Evolutionary conservation across 2,329 filamentous ascomycete genomes (phyloP).

Genomic region (Parasarocladium wereldwijsianum): DNA sequence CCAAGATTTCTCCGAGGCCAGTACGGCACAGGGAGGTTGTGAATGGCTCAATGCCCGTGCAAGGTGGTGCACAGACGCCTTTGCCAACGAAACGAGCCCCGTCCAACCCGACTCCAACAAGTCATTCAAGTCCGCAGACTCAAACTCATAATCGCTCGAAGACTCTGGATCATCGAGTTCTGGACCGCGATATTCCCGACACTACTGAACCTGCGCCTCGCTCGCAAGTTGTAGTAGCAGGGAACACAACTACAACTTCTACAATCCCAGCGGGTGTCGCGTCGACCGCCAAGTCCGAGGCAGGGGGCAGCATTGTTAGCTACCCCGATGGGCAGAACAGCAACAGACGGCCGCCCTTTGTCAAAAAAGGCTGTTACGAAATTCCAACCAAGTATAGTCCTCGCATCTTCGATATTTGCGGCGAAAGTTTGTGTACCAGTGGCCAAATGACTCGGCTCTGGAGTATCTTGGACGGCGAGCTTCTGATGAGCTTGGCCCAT

Average conservation of each 20-base stretch:
- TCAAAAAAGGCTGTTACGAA: constrained; percentile 57
- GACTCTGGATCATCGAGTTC: constrained; percentile 21
- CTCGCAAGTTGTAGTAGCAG: background rate
- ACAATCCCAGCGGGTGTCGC: constrained; percentile 2
- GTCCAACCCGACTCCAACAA: constrained; percentile 16
- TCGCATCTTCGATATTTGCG: constrained; percentile 74
- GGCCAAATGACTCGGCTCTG: constrained; percentile 80
- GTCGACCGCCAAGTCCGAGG: constrained; percentile 2
- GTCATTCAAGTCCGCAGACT: constrained; percentile 14
- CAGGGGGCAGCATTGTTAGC: constrained; percentile 26
- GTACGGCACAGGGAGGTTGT: constrained; percentile 15
- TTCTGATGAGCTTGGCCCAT: constrained; percentile 67
- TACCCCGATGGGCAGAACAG: constrained; percentile 76
- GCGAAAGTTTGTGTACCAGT: constrained; percentile 73
- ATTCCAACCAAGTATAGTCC: constrained; percentile 80
- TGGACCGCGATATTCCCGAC: constrained; percentile 15
- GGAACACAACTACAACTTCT: constrained; percentile 1
- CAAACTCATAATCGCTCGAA: constrained; percentile 17
- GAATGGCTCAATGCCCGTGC: constrained; percentile 6
- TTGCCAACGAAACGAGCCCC: constrained; percentile 15
- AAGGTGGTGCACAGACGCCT: background rate
- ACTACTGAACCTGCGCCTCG: background rate
- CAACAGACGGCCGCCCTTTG: constrained; percentile 68
- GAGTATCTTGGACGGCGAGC: constrained; percentile 70
- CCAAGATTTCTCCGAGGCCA: constrained; percentile 21